These are phyloP conservation scores for Talaromyces sp. DNA, from an alignment of 2,329 filamentous ascomycete species.

Conservation along the genomic window DNA sequence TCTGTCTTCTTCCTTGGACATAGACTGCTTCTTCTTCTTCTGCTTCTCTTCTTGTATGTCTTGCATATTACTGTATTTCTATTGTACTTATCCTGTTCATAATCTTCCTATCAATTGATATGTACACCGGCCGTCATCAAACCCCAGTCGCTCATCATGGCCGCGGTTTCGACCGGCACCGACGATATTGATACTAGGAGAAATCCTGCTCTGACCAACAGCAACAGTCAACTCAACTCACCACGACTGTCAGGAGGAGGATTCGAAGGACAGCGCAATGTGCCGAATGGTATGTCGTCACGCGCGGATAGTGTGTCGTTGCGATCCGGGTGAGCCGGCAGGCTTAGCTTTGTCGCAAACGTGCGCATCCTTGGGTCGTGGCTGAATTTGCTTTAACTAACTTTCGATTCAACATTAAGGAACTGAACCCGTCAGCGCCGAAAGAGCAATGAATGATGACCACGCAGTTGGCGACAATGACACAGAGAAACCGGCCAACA, in stretches of 20 bases:
- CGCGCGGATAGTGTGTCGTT: conserved; percentile 1
- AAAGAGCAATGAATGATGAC: not conserved
- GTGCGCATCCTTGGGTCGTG: not conserved
- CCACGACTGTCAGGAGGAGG: conserved; percentile 22
- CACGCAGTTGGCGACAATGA: not conserved
- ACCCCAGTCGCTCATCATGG: conserved; percentile 25
- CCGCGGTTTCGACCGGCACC: conserved; percentile 30
- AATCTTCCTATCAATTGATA: conserved; percentile 8
- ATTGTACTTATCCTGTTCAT: not conserved
- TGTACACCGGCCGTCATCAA: conserved; percentile 13
- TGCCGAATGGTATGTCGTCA: conserved; percentile 10
- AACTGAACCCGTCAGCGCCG: conserved; percentile 1
- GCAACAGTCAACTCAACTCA: conserved; percentile 25
- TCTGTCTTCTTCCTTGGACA: not conserved
- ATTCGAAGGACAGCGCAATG: not conserved
- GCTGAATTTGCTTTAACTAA: conserved; percentile 1
- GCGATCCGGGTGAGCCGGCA: conserved; percentile 1
- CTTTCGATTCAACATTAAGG: not conserved
- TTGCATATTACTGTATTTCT: not conserved
- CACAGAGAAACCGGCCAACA: conserved; percentile 19
- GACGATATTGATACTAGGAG: conserved; percentile 21
- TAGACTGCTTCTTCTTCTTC: not conserved
- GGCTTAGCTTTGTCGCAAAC: conserved; percentile 7
- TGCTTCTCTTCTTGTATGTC: not conserved
- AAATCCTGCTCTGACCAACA: conserved; percentile 10